Evolutionary conservation across 73 alveolate genomes (phyloP).

Genomic region (Symbiodinium natans): DNA sequence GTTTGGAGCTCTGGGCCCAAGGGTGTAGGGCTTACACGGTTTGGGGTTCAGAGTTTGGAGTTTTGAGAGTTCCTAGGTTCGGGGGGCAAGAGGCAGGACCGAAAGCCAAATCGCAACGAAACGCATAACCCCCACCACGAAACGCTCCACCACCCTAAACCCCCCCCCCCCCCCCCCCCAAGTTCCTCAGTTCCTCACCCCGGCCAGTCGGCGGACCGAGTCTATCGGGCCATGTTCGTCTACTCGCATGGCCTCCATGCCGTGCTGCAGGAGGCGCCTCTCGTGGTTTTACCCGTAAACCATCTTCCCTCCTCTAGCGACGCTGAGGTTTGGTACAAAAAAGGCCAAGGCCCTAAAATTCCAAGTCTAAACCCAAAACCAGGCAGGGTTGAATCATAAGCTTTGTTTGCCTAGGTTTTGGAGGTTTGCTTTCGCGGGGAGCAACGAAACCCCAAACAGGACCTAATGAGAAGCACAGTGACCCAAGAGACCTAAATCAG

Average conservation of each 20-base stretch:
- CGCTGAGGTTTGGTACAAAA: background rate
- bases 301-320: background rate
- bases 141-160: background rate
- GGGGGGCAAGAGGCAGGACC: no score
- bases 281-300: background rate
- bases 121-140: no score
- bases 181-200: no score
- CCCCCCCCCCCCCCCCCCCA: background rate
- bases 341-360: background rate
- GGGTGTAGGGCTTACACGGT: background rate
- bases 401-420: background rate
- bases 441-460: no score
- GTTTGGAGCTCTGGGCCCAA: background rate
- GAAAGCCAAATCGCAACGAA: no score
- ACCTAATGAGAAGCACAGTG: no score
- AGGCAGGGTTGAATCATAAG: background rate
- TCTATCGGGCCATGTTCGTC: constrained; percentile 89
- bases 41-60: background rate
- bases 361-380: background rate
- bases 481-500: background rate
- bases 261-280: constrained; percentile 67
- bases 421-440: no score
- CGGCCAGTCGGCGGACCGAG: constrained; percentile 72
- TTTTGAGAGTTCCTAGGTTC: background rate
- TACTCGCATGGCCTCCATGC: constrained; percentile 94